phyloP scores from a whole-genome alignment of 306 rosid genomes.

The Comarum palustre region DNA sequence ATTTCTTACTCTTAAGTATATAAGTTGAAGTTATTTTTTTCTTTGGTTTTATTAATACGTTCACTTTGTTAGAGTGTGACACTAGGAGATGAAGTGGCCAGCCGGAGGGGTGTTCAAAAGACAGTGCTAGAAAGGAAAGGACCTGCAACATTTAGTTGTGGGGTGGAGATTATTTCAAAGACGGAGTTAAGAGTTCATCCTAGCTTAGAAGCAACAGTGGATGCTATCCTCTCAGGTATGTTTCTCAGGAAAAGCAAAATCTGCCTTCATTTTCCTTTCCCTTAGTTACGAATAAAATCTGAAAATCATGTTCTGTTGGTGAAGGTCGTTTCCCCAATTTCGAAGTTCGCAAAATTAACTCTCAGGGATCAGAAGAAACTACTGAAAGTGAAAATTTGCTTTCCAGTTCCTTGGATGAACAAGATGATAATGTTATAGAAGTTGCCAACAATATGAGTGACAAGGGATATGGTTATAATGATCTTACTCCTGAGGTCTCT shows the following conservation, averaged over 20 bases:
- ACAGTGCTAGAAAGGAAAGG: slow-evolving; percentile 96
- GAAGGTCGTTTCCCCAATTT: slow-evolving; percentile 72
- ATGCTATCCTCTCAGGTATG: slow-evolving; percentile 79
- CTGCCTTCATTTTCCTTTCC: background rate
- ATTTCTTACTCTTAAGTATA: background rate
- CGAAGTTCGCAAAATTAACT: slow-evolving; percentile 71
- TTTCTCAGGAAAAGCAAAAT: background rate
- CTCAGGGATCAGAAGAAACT: slow-evolving; percentile 44
- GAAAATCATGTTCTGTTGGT: slow-evolving; percentile 29
- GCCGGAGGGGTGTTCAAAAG: slow-evolving; percentile 87
- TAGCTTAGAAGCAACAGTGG: slow-evolving; percentile 82
- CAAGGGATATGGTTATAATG: slow-evolving; percentile 35
- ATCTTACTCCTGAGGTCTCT: slow-evolving; percentile 38
- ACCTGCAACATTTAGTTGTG: slow-evolving; percentile 82
- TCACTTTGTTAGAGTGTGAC: slow-evolving; percentile 74
- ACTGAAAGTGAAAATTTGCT: slow-evolving; percentile 31
- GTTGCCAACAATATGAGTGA: slow-evolving; percentile 32
- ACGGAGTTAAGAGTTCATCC: slow-evolving; percentile 78
- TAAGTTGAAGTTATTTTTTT: background rate
- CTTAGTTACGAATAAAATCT: background rate
- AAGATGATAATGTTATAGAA: slow-evolving; percentile 39
- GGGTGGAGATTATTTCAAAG: slow-evolving; percentile 87
- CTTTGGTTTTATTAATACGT: slow-evolving; percentile 23
- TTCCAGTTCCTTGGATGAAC: slow-evolving; percentile 34
- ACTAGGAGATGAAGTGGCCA: slow-evolving; percentile 96